These are phyloP conservation scores for Penicillium polonicum DNA, from an alignment of 2,329 filamentous ascomycete species.

Conservation along the genomic window DNA sequence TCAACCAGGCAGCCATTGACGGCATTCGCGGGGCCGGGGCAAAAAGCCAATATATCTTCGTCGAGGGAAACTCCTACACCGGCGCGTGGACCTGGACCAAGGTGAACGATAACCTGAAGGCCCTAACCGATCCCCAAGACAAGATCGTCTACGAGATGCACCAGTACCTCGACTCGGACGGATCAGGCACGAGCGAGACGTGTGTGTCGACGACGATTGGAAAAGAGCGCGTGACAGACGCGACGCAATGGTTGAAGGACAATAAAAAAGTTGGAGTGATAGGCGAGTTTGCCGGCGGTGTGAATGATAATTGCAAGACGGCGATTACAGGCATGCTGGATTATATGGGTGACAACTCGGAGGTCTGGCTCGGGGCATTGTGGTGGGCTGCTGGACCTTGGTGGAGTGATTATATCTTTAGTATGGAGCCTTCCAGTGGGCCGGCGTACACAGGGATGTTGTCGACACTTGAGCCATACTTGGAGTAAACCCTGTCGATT, in stretches of 20 bases:
- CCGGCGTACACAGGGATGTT: conserved; percentile 42
- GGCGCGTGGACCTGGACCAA: conserved; percentile 53
- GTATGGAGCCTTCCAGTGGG: conserved; percentile 51
- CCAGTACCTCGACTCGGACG: conserved; percentile 60
- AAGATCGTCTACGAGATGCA: conserved; percentile 63
- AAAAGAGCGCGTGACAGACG: conserved; percentile 48
- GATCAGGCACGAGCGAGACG: conserved; percentile 51
- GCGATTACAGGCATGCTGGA: conserved; percentile 52
- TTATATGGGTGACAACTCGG: conserved; percentile 49
- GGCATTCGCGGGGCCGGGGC: conserved; percentile 61
- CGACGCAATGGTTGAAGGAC: conserved; percentile 55
- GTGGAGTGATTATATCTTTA: conserved; percentile 51
- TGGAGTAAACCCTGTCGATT: not conserved
- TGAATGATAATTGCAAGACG: conserved; percentile 50
- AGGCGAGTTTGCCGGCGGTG: conserved; percentile 56
- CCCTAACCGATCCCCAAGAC: conserved; percentile 52
- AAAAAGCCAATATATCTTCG: conserved; percentile 58
- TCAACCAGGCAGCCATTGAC: conserved; percentile 65
- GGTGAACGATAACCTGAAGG: conserved; percentile 45
- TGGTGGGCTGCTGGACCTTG: conserved; percentile 60
- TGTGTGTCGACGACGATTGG: conserved; percentile 58
- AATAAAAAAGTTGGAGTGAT: conserved; percentile 55
- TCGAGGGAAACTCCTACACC: conserved; percentile 54
- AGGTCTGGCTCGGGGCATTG: conserved; percentile 54
- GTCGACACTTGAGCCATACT: conserved; percentile 27